Evolutionary conservation across 2,329 filamentous ascomycete genomes (phyloP), one percentile per base, ranked within the genome.

Genomic region (Colletotrichum euphorbiae): DNA sequence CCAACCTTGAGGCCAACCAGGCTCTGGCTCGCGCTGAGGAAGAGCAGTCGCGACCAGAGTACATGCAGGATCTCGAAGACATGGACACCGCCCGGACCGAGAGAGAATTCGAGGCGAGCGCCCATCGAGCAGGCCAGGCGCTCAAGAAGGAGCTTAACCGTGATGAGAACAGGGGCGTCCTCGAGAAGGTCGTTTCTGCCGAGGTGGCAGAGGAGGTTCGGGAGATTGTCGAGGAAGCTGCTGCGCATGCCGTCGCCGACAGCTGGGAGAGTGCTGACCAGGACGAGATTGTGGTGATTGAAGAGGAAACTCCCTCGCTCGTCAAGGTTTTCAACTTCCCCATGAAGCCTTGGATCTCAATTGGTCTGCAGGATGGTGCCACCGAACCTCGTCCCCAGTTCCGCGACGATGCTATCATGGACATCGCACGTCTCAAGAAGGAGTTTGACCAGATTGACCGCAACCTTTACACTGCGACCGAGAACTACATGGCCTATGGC

Each of bases 391-490:
- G 87, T 15, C 85, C 90, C 3, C 80, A 85, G 57, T 90, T 98
- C 78, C 90, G 91, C 42, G 89, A 93, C 65, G 91, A 95, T 72
- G 87, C 91, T 48, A 90, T 97, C 74, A 92, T 97, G 84, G 93
- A 97, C 73, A 96, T 99, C 76, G 95, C 96, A 58, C 89, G 94
- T 66, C 85, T 98, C 71, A 97, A 97, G 85, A 98, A 98, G 82
- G 94, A 97, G 5, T 98, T 98, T 74, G 96, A 99, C 76, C 96
- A 98, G 81, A 91, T 98, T 70, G 96, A 99, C 77, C 92, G 97
- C 72, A 97, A 94, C 71, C 86, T 99, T 36, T 95, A 95, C 56
- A 92, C 94, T 5, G 94, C 95, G 17, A 95, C 93, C 28, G 90
- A 93, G 75, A 91, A 91, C 69, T 97, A 96, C 81, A 98, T 99